Evolutionary conservation across 371 early-diverging fungal species (phyloP).

Genomic region (Mortierella polycephala): DNA sequence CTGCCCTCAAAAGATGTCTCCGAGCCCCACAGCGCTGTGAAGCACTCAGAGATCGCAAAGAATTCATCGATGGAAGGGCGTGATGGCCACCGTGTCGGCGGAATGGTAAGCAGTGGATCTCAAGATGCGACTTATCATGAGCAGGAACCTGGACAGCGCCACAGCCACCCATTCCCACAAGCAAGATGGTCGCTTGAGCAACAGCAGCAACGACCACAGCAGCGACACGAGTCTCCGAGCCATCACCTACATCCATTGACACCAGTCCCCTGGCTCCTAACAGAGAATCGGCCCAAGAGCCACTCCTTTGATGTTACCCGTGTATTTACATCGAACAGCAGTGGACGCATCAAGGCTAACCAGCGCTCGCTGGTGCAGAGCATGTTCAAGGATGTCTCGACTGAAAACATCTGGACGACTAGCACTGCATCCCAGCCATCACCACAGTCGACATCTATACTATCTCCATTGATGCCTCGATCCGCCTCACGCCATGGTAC

Average conservation of each 20-base stretch:
- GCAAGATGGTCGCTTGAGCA: background rate
- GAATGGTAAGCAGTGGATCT: slow-evolving; percentile 11
- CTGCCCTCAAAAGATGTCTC: background rate
- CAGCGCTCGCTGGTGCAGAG: slow-evolving; percentile 35
- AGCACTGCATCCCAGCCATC: slow-evolving; percentile 3
- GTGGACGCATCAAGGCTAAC: slow-evolving; percentile 28
- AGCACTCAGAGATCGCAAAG: background rate
- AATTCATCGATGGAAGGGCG: background rate
- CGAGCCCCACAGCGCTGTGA: background rate
- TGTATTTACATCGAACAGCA: slow-evolving; percentile 24
- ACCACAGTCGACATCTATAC: slow-evolving; percentile 1
- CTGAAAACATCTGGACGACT: slow-evolving; percentile 42
- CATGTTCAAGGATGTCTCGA: slow-evolving; percentile 50
- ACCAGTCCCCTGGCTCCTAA: slow-evolving; percentile 20
- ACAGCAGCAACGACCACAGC: background rate
- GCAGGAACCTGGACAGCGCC: background rate
- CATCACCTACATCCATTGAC: slow-evolving; percentile 11
- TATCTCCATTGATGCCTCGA: slow-evolving; percentile 8
- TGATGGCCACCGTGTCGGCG: slow-evolving; percentile 9
- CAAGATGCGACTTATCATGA: background rate
- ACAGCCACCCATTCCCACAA: no score
- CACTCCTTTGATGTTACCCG: slow-evolving; percentile 42
- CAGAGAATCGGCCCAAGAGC: slow-evolving; percentile 16
- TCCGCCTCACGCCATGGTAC: slow-evolving; percentile 6
- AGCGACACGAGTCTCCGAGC: background rate